Evolutionary conservation across 2,329 filamentous ascomycete species (phyloP).

Genomic region (Aspergillus tamarii): DNA sequence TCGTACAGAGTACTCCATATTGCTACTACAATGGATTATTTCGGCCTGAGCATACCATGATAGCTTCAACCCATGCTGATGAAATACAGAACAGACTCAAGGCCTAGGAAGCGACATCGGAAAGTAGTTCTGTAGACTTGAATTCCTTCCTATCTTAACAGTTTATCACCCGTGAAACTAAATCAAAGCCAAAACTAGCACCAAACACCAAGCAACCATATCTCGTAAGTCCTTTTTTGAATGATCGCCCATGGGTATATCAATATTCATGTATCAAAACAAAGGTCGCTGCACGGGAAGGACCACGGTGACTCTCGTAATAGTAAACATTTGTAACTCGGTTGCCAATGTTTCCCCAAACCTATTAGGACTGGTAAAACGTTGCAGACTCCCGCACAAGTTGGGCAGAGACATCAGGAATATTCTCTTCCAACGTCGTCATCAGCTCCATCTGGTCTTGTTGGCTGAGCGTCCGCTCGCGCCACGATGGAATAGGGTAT

Average conservation of each 20-base stretch:
- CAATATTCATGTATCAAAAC: constrained; percentile 10
- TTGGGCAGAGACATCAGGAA: constrained; percentile 48
- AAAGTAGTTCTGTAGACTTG: background rate
- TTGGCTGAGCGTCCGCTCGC: constrained; percentile 71
- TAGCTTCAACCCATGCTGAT: background rate
- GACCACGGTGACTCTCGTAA: background rate
- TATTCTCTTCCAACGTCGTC: constrained; percentile 70
- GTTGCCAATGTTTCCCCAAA: background rate
- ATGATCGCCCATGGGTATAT: constrained; percentile 16
- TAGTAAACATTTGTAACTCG: constrained; percentile 1
- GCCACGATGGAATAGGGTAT: constrained; percentile 51
- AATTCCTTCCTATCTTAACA: background rate
- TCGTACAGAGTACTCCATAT: background rate
- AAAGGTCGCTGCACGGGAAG: background rate
- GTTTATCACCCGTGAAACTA: background rate
- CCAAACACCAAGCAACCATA: constrained; percentile 12
- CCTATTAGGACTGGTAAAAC: constrained; percentile 42
- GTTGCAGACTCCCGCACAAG: constrained; percentile 45
- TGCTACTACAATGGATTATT: background rate
- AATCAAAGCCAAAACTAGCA: constrained; percentile 5
- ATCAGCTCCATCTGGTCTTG: constrained; percentile 83
- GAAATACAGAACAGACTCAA: background rate
- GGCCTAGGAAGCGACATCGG: background rate
- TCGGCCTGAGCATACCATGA: background rate
- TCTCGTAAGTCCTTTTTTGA: constrained; percentile 7